phyloP scores from a whole-genome alignment of 768 basidiomycete genomes.

The Agaricus sinodeliciosus region DNA sequence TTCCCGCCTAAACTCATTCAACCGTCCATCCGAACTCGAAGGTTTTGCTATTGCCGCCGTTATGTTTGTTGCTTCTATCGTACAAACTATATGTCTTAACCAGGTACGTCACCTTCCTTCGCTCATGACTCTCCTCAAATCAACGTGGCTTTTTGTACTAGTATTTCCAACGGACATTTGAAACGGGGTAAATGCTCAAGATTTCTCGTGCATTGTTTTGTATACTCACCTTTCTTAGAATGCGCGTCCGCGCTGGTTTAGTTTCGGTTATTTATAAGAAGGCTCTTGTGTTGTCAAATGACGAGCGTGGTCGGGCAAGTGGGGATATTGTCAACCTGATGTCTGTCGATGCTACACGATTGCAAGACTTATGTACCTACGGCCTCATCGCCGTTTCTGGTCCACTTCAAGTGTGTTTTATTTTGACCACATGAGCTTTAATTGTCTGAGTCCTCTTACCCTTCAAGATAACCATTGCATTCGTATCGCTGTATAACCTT shows the following conservation, averaged over 20 bases:
- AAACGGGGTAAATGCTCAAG: constrained; percentile 43
- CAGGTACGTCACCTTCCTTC: constrained; percentile 40
- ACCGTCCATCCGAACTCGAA: constrained; percentile 35
- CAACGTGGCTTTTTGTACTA: constrained; percentile 18
- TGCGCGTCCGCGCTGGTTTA: constrained; percentile 90
- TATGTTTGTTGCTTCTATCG: constrained; percentile 80
- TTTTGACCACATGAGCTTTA: not conserved
- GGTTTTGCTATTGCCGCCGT: constrained; percentile 70
- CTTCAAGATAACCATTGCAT: constrained; percentile 73
- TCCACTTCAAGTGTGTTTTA: constrained; percentile 61
- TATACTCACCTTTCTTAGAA: constrained; percentile 30
- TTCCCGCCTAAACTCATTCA: constrained; percentile 28
- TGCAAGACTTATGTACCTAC: constrained; percentile 79
- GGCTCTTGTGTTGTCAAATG: constrained; percentile 78
- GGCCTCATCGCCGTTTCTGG: constrained; percentile 83
- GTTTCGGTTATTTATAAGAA: constrained; percentile 84
- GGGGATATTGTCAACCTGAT: constrained; percentile 95
- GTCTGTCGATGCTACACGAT: constrained; percentile 75
- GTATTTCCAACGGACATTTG: constrained; percentile 83
- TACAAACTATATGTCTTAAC: constrained; percentile 75
- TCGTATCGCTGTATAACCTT: constrained; percentile 82
- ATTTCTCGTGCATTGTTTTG: not conserved
- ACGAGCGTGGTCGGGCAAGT: constrained; percentile 72
- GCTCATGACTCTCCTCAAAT: not conserved
- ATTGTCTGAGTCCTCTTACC: not conserved